A percentile compares a stretch with the other conserved stretches of the same genome.
Evolutionary conservation across 768 basidiomycete species (phyloP).

Genomic region (Suillus cothurnatus): DNA sequence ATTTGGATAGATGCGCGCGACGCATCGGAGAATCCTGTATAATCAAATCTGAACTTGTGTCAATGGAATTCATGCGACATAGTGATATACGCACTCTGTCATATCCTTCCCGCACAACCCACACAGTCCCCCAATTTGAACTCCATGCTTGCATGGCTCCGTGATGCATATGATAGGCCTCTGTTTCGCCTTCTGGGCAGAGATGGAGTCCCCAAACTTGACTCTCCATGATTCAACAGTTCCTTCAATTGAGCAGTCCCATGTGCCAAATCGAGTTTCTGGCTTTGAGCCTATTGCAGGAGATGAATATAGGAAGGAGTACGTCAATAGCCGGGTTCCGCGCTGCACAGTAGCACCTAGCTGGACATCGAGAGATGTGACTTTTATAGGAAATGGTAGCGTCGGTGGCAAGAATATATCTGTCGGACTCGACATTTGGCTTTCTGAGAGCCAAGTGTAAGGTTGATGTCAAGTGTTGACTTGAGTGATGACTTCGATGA

Average conservation of each 20-base stretch:
- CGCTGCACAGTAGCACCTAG: slow-evolving; percentile 53
- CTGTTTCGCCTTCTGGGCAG: slow-evolving; percentile 57
- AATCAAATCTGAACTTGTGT: slow-evolving; percentile 61
- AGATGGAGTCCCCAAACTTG: slow-evolving; percentile 64
- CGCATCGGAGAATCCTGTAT: slow-evolving; percentile 85
- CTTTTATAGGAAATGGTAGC: slow-evolving; percentile 87
- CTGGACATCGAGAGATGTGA: slow-evolving; percentile 66
- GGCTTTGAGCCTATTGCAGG: slow-evolving; percentile 46
- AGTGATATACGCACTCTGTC: slow-evolving; percentile 64
- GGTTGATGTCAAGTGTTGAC: not conserved
- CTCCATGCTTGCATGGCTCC: slow-evolving; percentile 96
- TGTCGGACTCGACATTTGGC: slow-evolving; percentile 61
- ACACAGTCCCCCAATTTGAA: slow-evolving; percentile 91
- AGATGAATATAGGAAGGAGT: slow-evolving; percentile 71
- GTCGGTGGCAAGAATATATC: slow-evolving; percentile 71
- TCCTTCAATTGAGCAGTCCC: slow-evolving; percentile 89
- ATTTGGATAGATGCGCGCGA: slow-evolving; percentile 89
- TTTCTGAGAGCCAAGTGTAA: slow-evolving; percentile 5
- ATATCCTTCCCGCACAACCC: slow-evolving; percentile 95
- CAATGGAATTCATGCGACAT: slow-evolving; percentile 13
- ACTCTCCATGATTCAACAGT: slow-evolving; percentile 72
- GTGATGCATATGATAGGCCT: slow-evolving; percentile 64
- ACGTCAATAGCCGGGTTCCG: slow-evolving; percentile 80
- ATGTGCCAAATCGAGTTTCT: slow-evolving; percentile 82
- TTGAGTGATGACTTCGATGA: slow-evolving; percentile 9